Evolutionary conservation across 1,284 basidiomycete species (phyloP), one percentile per base, ranked within the genome.

Genomic region (Sporisorium graminicola): DNA sequence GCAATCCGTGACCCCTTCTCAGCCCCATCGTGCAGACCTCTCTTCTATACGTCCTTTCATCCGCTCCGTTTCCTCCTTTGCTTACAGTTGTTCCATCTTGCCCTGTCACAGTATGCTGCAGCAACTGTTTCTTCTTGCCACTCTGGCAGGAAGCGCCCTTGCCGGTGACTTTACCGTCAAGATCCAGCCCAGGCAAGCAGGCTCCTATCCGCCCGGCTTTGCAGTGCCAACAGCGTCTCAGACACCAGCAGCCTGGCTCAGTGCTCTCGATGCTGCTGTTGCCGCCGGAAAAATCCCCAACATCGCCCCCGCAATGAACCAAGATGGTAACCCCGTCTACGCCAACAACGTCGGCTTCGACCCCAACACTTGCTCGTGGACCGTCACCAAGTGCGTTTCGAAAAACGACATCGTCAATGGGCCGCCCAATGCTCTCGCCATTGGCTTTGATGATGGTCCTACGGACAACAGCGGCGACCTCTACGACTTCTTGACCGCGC

Each of bases 361-460:
- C n/a, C 44, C 47, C 31, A 29, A 47, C 16, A 66, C 62, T 18
- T 82, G 80, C 70, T 77, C 66, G 29, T 82, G 80, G 80, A 74
- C 74, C 29, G 59, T 56, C 47, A 75, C 65, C 26, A 68, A 90
- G 78, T 94, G 93, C 84, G 80, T 86, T 50, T 89, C 87, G 60
- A 74, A 88, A 4, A 90, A 86, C 18, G 91, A 92, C 77, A 81
- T 92, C 56, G 93, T 91, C 91, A 90, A 93, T 75, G 91, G 90
- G 10, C 79, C 79, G 8, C 64, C 61, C 47, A 58, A 66, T 42
- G 46, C 61, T 29, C 58, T 77, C 26, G 72, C 61, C 35, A 49
- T 85, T 27, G 75, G 73, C 20, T 88, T 88, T 82, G 93, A 94
- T 81, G 93, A 94, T 80, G 93, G 93, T 22, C 95, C 95, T 52